Evolutionary conservation across 371 early-diverging fungal species (phyloP).

Genomic region (Rhizopus sp.): DNA sequence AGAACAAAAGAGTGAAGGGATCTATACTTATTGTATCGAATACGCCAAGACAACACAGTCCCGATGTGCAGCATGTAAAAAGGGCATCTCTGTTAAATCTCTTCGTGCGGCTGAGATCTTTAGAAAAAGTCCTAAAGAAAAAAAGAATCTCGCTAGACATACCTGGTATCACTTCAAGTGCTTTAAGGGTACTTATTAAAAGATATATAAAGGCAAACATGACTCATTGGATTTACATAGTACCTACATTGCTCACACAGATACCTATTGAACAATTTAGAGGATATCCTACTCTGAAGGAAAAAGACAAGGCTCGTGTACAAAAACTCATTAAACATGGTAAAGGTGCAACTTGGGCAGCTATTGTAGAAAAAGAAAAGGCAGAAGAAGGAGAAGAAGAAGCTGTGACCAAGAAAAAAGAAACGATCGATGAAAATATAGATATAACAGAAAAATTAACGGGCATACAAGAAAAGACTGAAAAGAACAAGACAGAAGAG

Average conservation of each 20-base stretch:
- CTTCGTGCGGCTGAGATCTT: conserved; percentile 53
- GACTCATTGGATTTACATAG: conserved; percentile 9
- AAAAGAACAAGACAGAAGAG: conserved; percentile 10
- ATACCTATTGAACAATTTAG: conserved; percentile 44
- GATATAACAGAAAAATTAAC: conserved; percentile 28
- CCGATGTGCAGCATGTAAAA: conserved; percentile 46
- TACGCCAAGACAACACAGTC: conserved; percentile 49
- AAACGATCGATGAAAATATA: conserved; percentile 30
- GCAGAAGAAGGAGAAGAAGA: conserved; percentile 38
- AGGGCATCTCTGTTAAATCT: conserved; percentile 52
- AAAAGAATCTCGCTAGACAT: conserved; percentile 55
- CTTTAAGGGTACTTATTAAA: conserved; percentile 44
- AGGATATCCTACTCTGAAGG: conserved; percentile 36
- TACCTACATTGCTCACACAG: conserved; percentile 34
- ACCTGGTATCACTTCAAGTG: conserved; percentile 64
- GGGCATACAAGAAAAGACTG: conserved; percentile 21
- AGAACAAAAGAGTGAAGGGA: conserved; percentile 16
- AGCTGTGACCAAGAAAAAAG: conserved; percentile 29
- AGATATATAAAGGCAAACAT: background rate
- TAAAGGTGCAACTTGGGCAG: conserved; percentile 46
- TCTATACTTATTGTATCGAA: conserved; percentile 58
- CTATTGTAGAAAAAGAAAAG: conserved; percentile 38
- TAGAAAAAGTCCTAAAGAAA: conserved; percentile 54
- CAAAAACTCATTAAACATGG: conserved; percentile 49
- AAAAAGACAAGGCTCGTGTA: conserved; percentile 51